A percentile compares a stretch with the other conserved stretches of the same genome.
Evolutionary conservation across 2,329 filamentous ascomycete species (phyloP).

Genomic region (Epichloe sylvatica): DNA sequence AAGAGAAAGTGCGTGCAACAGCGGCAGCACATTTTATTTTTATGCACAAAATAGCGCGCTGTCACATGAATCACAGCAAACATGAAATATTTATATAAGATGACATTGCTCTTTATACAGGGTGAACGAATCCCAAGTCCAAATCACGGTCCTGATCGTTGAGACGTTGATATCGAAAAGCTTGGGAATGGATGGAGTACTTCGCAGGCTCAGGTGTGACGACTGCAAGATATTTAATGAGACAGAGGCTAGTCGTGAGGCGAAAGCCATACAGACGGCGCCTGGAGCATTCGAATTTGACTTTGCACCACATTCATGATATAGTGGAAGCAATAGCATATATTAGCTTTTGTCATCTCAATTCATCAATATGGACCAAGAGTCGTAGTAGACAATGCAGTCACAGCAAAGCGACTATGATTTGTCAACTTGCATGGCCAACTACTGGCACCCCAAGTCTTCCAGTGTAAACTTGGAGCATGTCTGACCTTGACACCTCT

Average conservation of each 20-base stretch:
- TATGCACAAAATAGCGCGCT: conserved; percentile 1
- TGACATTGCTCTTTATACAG: background rate
- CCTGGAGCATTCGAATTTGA: background rate
- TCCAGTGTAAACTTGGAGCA: background rate
- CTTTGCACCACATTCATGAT: background rate
- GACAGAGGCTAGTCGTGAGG: background rate
- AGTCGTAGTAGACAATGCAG: background rate
- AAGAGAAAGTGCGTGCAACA: background rate
- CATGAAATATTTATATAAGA: background rate
- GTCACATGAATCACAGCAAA: background rate
- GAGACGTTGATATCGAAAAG: background rate
- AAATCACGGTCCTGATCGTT: background rate
- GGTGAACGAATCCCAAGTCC: background rate
- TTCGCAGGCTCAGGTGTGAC: background rate
- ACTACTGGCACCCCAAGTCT: background rate
- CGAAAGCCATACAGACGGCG: background rate
- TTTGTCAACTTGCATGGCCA: background rate
- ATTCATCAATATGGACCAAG: background rate
- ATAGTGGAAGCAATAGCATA: background rate
- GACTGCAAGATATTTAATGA: background rate
- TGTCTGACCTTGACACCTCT: background rate
- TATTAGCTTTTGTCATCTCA: background rate
- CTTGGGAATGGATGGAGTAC: background rate
- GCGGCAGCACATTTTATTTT: conserved; percentile 2
- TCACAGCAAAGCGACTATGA: background rate